These are phyloP conservation scores for Magnolia officinalis DNA, from an alignment of 164 flowering plant species.

Conservation along the genomic window DNA sequence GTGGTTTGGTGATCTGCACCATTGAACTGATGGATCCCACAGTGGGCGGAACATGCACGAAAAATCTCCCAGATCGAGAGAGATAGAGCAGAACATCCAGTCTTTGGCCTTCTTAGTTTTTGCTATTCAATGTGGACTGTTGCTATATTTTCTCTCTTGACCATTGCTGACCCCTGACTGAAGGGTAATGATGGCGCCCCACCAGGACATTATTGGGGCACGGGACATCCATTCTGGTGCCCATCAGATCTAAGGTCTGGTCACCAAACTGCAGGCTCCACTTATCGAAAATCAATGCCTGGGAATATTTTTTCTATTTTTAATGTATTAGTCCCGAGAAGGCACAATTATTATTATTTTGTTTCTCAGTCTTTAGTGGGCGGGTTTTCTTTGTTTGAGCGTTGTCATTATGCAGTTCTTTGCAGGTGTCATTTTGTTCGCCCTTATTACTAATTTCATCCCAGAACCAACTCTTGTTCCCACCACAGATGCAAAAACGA, in stretches of 20 bases:
- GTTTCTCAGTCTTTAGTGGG: neutral
- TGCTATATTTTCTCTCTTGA: no score
- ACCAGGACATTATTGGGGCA: no score
- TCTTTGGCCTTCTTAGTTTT: no score
- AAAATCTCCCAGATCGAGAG: no score
- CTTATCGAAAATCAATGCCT: neutral
- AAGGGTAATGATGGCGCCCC: no score
- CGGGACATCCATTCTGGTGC: neutral
- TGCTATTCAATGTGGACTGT: no score
- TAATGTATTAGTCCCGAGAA: neutral
- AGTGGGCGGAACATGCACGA: no score
- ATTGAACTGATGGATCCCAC: no score
- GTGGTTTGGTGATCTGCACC: no score
- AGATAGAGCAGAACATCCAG: no score
- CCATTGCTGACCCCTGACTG: no score
- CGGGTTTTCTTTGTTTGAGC: conserved; percentile 14
- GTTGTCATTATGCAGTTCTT: conserved; percentile 54
- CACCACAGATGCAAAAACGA: conserved; percentile 4
- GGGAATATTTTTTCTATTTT: neutral
- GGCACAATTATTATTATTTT: neutral
- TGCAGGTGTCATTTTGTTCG: conserved; percentile 91
- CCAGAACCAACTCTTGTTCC: conserved; percentile 83
- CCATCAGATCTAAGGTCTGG: neutral
- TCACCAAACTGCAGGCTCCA: neutral
- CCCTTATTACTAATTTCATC: conserved; percentile 59